phyloP scores from a whole-genome alignment of 2,329 filamentous ascomycete genomes.

The Dothistroma pini region DNA sequence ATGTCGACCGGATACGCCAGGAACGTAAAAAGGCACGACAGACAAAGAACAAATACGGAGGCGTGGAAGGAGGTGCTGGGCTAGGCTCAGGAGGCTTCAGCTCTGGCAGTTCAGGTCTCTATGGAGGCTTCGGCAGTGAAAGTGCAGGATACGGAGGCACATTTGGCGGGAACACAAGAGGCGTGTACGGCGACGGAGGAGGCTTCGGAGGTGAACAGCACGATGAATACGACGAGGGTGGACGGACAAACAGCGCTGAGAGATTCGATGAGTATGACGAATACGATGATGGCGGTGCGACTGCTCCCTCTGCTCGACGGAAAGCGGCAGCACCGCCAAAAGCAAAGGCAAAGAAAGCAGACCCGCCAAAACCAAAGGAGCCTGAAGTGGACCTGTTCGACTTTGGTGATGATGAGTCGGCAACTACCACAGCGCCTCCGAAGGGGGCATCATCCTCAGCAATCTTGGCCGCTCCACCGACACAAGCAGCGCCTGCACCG shows the following conservation, averaged over 20 bases:
- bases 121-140: conserved; percentile 90
- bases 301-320: conserved; percentile 50
- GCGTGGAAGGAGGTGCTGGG: conserved; percentile 77
- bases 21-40: conserved; percentile 82
- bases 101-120: conserved; percentile 58
- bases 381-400: conserved; percentile 91
- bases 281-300: conserved; percentile 70
- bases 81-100: conserved; percentile 48
- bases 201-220: conserved; percentile 76
- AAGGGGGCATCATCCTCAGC: conserved; percentile 38
- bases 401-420: conserved; percentile 72
- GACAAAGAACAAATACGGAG: conserved; percentile 92
- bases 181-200: conserved; percentile 92
- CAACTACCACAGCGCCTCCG: conserved; percentile 40
- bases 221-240: conserved; percentile 61
- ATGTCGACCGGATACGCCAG: conserved; percentile 76
- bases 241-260: conserved; percentile 54
- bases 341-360: conserved; percentile 57
- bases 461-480: conserved; percentile 24
- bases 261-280: conserved; percentile 98
- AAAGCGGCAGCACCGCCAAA: conserved; percentile 43
- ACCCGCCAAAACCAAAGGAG: conserved; percentile 74
- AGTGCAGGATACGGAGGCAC: conserved; percentile 47
- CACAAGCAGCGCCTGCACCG: conserved; percentile 17
- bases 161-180: conserved; percentile 62